Conservation (phyloP, 2,329 filamentous ascomycete genomes). For the Polychaeton citri region DNA sequence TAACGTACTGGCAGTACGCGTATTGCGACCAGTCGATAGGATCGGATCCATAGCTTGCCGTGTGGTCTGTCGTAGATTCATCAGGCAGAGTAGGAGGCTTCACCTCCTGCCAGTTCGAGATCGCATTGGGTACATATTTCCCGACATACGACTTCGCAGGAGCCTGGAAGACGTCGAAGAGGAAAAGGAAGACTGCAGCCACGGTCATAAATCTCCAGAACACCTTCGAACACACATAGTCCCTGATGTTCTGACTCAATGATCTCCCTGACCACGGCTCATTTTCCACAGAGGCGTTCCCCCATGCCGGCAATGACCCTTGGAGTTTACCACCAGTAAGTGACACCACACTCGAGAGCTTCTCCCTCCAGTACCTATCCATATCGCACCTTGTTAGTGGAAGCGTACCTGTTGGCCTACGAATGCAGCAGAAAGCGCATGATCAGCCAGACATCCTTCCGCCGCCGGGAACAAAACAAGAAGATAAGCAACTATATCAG, state of each 20-base stretch:
- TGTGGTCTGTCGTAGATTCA: not conserved
- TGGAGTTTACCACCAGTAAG: too few relatives aligned
- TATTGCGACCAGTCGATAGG: conserved; percentile 25
- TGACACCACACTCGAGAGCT: too few relatives aligned
- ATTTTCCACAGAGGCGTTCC: too few relatives aligned
- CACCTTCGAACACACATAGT: not conserved
- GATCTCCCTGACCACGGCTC: not conserved
- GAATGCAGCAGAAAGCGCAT: too few relatives aligned
- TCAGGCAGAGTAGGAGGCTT: not conserved
- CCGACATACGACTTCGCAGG: not conserved
- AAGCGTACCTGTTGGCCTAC: too few relatives aligned
- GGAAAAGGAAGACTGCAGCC: not conserved
- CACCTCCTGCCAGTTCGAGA: not conserved
- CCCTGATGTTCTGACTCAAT: not conserved
- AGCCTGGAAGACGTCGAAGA: not conserved
- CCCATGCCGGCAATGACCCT: too few relatives aligned
- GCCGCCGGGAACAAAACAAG: too few relatives aligned
- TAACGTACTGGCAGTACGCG: conserved; percentile 32
- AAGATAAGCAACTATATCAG: too few relatives aligned
- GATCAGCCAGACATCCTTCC: too few relatives aligned
- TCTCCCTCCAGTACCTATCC: too few relatives aligned
- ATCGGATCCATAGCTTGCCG: conserved; percentile 7
- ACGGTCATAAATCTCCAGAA: not conserved
- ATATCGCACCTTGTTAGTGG: too few relatives aligned
- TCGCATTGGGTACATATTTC: not conserved